Percentiles rank a stretch among this genome's conserved stretches.
phyloP scores from a whole-genome alignment of 1,284 basidiomycete genomes.

The Takashimella tepidaria region DNA sequence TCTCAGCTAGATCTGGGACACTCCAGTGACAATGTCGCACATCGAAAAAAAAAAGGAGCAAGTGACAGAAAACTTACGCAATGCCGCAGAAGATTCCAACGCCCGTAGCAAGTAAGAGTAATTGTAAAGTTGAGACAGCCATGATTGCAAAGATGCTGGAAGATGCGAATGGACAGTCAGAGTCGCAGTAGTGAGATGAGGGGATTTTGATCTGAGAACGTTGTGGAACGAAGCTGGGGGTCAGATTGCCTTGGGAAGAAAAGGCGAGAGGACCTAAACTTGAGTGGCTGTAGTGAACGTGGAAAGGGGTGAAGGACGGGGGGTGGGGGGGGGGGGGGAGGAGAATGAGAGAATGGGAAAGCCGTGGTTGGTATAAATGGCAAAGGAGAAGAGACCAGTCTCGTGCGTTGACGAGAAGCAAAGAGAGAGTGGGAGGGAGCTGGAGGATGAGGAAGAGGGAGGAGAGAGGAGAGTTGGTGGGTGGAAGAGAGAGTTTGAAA shows the following conservation, averaged over 20 bases:
- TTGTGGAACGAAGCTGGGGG: no score
- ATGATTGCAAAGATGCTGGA: no score
- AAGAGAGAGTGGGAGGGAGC: not conserved
- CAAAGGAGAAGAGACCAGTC: not conserved
- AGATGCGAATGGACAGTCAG: no score
- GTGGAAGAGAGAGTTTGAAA: not conserved
- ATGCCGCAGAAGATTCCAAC: conserved; percentile 7
- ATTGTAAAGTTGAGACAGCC: conserved; percentile 3
- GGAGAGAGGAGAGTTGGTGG: not conserved
- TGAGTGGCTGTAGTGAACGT: no score
- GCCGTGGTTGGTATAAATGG: no score
- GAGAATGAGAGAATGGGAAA: not conserved
- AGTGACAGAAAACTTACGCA: conserved; percentile 2
- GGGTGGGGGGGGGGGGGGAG: not conserved
- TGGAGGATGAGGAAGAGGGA: not conserved
- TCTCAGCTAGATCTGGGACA: not conserved
- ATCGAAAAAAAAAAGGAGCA: not conserved
- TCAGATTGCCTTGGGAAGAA: no score
- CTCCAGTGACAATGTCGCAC: not conserved
- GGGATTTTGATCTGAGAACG: no score
- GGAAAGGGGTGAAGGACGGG: no score
- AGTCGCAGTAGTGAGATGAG: no score
- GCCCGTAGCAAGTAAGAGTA: conserved; percentile 6
- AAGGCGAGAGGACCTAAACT: not conserved
- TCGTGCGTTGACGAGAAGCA: not conserved